Conservation (phyloP, 495 filamentous ascomycete genomes). For the Penicillium bialowiezense region DNA sequence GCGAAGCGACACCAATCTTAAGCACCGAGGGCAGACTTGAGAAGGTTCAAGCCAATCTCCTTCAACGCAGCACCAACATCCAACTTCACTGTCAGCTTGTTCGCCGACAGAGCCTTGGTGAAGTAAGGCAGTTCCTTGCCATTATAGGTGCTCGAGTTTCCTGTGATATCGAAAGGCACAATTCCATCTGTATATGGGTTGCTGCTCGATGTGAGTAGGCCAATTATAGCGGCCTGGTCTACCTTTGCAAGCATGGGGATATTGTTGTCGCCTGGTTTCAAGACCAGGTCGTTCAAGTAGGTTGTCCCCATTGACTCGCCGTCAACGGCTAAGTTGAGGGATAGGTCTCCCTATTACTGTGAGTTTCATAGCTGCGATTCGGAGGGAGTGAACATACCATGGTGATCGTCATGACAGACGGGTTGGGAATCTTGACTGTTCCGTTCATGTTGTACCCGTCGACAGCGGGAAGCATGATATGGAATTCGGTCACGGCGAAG, state of each 20-base stretch:
- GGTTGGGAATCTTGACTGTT: conserved; percentile 66
- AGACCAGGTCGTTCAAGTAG: conserved; percentile 54
- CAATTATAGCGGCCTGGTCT: conserved; percentile 47
- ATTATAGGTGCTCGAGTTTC: conserved; percentile 55
- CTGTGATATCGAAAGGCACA: conserved; percentile 57
- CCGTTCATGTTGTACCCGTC: conserved; percentile 63
- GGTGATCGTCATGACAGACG: conserved; percentile 59
- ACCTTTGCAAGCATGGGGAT: conserved; percentile 54
- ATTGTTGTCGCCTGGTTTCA: conserved; percentile 60
- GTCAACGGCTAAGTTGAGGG: conserved; percentile 55
- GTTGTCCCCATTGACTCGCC: conserved; percentile 52
- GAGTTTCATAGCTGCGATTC: not conserved
- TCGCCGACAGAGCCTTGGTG: conserved; percentile 44
- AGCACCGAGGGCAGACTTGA: not conserved
- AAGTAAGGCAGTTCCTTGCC: conserved; percentile 63
- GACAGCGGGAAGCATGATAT: conserved; percentile 38
- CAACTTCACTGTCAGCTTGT: conserved; percentile 37
- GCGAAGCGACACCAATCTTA: no score
- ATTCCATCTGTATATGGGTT: conserved; percentile 51
- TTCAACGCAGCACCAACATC: conserved; percentile 40
- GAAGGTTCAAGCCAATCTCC: conserved; percentile 1
- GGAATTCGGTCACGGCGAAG: conserved; percentile 52
- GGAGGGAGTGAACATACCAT: conserved; percentile 44
- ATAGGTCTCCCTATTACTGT: conserved; percentile 57
- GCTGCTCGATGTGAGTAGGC: conserved; percentile 25